Base-by-base conservation (phyloP, 1,139 yeast genomes). In the Arxiozyma bovina region DNA sequence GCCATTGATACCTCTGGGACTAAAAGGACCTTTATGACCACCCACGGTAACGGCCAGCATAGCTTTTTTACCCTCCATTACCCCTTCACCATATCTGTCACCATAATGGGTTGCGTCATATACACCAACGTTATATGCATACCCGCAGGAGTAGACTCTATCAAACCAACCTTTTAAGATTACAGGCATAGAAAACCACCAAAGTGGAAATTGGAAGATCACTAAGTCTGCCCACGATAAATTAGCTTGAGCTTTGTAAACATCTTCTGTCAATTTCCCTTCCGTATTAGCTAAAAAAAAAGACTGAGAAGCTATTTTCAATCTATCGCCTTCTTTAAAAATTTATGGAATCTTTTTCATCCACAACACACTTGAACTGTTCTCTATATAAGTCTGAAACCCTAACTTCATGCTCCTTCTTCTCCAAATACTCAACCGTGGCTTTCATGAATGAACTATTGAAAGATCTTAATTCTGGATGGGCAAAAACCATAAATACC, bases 151-250 rank as follows among this genome's bases (percentile, higher is more conserved):
- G 50, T 48, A 60, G 9, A 62, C 68, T 30, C 67, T 57, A 17
- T 63, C 68, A 21, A 64, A 52, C 64, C 66, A 64, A 11, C 68
- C 67, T 47, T 61, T 65, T 41, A 64, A 53, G 43, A 63, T 62
- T 7, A 67, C 66, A 17, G 66, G 67, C 63, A 63, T 56, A 9
- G 56, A 45, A 52, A 53, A 62, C 67, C 68, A 65, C 67, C 67
- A 65, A 12, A 61, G 22, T 15, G 65, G 65, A 51, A 60, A 62
- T 21, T 56, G 61, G 47, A 61, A 54, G 27, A 63, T 67, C 17
- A 59, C 48, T 20, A 53, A 45, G 49, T 61, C 63, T 54, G 75
- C 72, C 61, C 72, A 74, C 38, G 47, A 40, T 40, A 55, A 48
- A 23, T 57, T 55, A 23, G 54, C 54, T 45, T 58, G 60, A 34